Evolutionary conservation across 1,284 basidiomycete genomes (phyloP).

Genomic region (Rhodotorula sp.): DNA sequence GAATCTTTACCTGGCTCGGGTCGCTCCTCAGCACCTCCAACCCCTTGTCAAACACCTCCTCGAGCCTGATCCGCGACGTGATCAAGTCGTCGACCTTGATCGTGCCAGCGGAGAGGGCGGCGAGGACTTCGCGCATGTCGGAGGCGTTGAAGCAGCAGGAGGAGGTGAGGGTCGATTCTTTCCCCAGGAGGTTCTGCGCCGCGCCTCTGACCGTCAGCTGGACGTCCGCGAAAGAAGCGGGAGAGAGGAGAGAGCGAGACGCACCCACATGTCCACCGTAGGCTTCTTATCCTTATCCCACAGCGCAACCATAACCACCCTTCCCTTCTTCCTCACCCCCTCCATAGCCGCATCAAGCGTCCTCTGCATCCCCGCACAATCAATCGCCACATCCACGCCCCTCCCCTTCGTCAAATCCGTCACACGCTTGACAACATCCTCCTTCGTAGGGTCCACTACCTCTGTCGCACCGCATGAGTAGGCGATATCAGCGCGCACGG

Average conservation of each 20-base stretch:
- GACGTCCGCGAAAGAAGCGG: background rate
- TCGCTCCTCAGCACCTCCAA: slow-evolving; percentile 46
- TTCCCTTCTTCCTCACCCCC: slow-evolving; percentile 45
- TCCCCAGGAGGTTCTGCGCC: slow-evolving; percentile 36
- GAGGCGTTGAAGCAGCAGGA: slow-evolving; percentile 43
- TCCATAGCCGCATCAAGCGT: slow-evolving; percentile 45
- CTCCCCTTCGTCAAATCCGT: slow-evolving; percentile 31
- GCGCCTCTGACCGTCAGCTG: too few species aligned
- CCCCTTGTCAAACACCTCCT: slow-evolving; percentile 47
- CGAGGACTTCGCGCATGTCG: slow-evolving; percentile 45
- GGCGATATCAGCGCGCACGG: slow-evolving; percentile 43
- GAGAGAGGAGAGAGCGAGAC: background rate
- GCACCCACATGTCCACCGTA: slow-evolving; percentile 42
- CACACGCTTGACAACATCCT: slow-evolving; percentile 41
- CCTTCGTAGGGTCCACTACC: slow-evolving; percentile 42
- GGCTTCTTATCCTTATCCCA: slow-evolving; percentile 42
- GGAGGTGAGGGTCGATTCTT: slow-evolving; percentile 44
- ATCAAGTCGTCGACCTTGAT: slow-evolving; percentile 46
- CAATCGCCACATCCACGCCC: slow-evolving; percentile 48
- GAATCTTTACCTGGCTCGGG: slow-evolving; percentile 42
- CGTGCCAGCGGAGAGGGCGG: slow-evolving; percentile 44
- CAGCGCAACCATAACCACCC: slow-evolving; percentile 46
- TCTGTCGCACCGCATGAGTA: slow-evolving; percentile 42
- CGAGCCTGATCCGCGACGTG: slow-evolving; percentile 46
- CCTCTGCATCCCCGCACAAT: slow-evolving; percentile 47